Conservation (phyloP, 1,284 basidiomycete genomes). For the Somion occarium region DNA sequence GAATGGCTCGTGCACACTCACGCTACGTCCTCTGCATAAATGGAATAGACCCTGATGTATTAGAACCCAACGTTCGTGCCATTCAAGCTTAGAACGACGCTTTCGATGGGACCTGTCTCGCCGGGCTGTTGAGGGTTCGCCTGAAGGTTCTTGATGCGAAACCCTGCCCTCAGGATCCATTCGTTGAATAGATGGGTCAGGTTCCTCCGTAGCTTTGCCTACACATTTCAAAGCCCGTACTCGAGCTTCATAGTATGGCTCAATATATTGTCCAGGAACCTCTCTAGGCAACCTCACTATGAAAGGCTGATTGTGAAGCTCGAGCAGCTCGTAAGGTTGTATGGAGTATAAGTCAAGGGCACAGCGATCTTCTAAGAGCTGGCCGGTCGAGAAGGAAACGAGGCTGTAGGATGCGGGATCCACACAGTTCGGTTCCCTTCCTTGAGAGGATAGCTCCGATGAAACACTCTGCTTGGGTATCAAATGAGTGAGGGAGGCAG, state of each 20-base stretch:
- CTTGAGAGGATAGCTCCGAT: conserved; percentile 5
- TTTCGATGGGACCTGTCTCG: conserved; percentile 22
- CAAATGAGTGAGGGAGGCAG: conserved; percentile 1
- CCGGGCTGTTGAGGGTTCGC: too few species aligned
- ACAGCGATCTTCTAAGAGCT: conserved; percentile 62
- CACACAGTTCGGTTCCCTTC: conserved; percentile 8
- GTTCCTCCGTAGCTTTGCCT: conserved; percentile 13
- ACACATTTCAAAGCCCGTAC: conserved; percentile 41
- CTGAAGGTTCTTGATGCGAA: conserved; percentile 12
- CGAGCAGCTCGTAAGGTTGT: conserved; percentile 57
- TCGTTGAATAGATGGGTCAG: conserved; percentile 10
- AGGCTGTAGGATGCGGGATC: conserved; percentile 37
- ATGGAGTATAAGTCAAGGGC: conserved; percentile 52
- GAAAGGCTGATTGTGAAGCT: conserved; percentile 40
- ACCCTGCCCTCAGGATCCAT: conserved; percentile 5
- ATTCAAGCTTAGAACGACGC: conserved; percentile 39
- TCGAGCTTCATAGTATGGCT: conserved; percentile 66
- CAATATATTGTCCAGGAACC: conserved; percentile 43
- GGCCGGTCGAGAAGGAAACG: conserved; percentile 60
- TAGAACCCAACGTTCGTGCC: conserved; percentile 61
- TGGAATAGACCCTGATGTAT: conserved; percentile 52
- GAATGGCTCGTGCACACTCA: too few species aligned
- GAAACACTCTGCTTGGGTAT: conserved; percentile 1
- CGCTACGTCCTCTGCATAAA: conserved; percentile 50
- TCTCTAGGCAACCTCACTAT: conserved; percentile 40